phyloP scores from a whole-genome alignment of 2,329 filamentous ascomycete genomes.

The Venturia nashicola region DNA sequence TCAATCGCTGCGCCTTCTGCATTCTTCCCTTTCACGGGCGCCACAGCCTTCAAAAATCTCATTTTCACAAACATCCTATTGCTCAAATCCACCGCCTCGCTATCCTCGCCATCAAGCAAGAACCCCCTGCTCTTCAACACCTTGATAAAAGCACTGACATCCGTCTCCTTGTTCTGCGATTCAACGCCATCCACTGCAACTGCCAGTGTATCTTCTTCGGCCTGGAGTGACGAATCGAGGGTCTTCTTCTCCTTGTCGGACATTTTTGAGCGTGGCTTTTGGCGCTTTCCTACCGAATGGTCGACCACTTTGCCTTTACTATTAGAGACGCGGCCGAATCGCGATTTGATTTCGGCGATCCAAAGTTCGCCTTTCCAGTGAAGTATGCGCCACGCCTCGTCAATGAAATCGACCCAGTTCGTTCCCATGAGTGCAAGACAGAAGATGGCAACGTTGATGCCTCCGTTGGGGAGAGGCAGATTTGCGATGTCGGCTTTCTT shows the following conservation, averaged over 20 bases:
- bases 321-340: slow-evolving; percentile 52
- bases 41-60: slow-evolving; percentile 78
- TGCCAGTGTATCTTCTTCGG: slow-evolving; percentile 45
- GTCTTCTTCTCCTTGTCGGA: slow-evolving; percentile 26
- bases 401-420: slow-evolving; percentile 93
- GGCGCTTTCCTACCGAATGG: slow-evolving; percentile 59
- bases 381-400: slow-evolving; percentile 86
- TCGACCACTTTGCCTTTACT: slow-evolving; percentile 29
- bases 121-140: slow-evolving; percentile 74
- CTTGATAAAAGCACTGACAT: slow-evolving; percentile 76
- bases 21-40: slow-evolving; percentile 65
- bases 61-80: slow-evolving; percentile 99
- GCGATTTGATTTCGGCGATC: slow-evolving; percentile 93
- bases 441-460: slow-evolving; percentile 81
- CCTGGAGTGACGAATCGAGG: slow-evolving; percentile 34
- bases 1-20: slow-evolving; percentile 27
- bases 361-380: slow-evolving; percentile 93
- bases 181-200: slow-evolving; percentile 55
- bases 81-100: slow-evolving; percentile 56
- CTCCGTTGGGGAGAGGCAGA: slow-evolving; percentile 62
- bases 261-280: slow-evolving; percentile 33
- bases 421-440: slow-evolving; percentile 97
- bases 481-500: slow-evolving; percentile 82
- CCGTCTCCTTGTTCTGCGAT: slow-evolving; percentile 58
- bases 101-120: slow-evolving; percentile 55